Evolutionary conservation across 495 filamentous ascomycete genomes (phyloP).

Genomic region (Penicillium taxi): DNA sequence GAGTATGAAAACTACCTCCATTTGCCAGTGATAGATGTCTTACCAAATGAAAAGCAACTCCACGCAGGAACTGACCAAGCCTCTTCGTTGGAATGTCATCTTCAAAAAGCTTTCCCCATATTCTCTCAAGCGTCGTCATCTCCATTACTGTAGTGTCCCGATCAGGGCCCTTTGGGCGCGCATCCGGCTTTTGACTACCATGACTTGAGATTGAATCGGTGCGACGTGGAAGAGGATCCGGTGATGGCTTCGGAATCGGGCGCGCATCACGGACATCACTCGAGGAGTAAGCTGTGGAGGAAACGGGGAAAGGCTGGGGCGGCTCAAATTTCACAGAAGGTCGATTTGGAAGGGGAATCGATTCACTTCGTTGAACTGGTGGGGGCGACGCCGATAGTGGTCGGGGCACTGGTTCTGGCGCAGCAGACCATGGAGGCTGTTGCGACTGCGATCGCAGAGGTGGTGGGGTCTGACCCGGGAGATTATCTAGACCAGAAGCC

Average conservation of each 20-base stretch:
- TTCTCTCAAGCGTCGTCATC: slow-evolving; percentile 55
- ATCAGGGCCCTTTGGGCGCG: slow-evolving; percentile 37
- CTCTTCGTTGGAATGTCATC: slow-evolving; percentile 58
- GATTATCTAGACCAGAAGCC: slow-evolving; percentile 32
- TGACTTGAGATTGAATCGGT: slow-evolving; percentile 28
- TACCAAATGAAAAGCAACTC: slow-evolving; percentile 74
- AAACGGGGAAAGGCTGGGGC: slow-evolving; percentile 12
- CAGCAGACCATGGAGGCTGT: slow-evolving; percentile 24
- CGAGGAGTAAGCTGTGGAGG: slow-evolving; percentile 7
- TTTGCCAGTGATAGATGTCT: slow-evolving; percentile 8
- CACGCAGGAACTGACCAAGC: slow-evolving; percentile 64
- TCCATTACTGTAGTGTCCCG: slow-evolving; percentile 43
- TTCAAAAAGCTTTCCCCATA: slow-evolving; percentile 75
- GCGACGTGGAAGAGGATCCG: slow-evolving; percentile 12
- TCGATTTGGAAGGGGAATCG: slow-evolving; percentile 9
- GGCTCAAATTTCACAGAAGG: neutral
- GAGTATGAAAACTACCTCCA: slow-evolving; percentile 8
- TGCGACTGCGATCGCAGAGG: slow-evolving; percentile 23
- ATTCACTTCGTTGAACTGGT: slow-evolving; percentile 11
- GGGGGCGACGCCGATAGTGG: slow-evolving; percentile 27
- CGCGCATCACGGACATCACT: slow-evolving; percentile 17
- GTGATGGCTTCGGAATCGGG: slow-evolving; percentile 17
- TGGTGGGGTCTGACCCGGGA: slow-evolving; percentile 10
- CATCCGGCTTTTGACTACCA: slow-evolving; percentile 22
- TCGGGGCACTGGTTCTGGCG: slow-evolving; percentile 19